Percentiles rank a stretch among this genome's conserved stretches.
These are phyloP conservation scores for Penicillium robsamsonii DNA, from an alignment of 495 filamentous ascomycete genomes.

Conservation along the genomic window DNA sequence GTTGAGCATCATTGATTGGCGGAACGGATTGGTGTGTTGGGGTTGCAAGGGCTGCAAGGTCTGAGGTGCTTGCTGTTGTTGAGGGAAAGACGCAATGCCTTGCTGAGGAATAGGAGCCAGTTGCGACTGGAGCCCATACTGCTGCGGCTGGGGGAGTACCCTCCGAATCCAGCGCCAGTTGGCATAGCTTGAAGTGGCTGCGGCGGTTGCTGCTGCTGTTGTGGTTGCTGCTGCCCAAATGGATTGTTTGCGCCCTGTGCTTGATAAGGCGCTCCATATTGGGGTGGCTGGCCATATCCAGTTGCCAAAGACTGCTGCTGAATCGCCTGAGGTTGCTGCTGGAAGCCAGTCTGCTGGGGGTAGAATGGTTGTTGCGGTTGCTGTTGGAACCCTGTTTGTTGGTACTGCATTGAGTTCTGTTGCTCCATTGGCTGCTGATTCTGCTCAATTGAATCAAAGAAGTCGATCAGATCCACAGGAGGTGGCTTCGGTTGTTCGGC, in stretches of 20 bases:
- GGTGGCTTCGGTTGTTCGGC: conserved; percentile 49
- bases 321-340: conserved; percentile 40
- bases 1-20: conserved; percentile 75
- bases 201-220: conserved; percentile 9
- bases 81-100: conserved; percentile 50
- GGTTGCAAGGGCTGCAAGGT: conserved; percentile 30
- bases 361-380: conserved; percentile 41
- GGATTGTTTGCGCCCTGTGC: conserved; percentile 49
- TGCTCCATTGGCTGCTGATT: conserved; percentile 71
- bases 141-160: conserved; percentile 69
- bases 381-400: conserved; percentile 49
- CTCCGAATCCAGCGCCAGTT: conserved; percentile 85
- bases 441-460: conserved; percentile 96
- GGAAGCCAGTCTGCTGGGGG: conserved; percentile 34
- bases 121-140: conserved; percentile 48
- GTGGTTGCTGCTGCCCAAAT: conserved; percentile 46
- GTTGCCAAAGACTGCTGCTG: conserved; percentile 28
- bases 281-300: conserved; percentile 17
- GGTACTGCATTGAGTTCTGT: conserved; percentile 44
- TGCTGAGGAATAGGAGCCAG: conserved; percentile 65
- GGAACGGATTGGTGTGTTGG: conserved; percentile 79
- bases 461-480: conserved; percentile 88
- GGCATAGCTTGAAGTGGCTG: conserved; percentile 58
- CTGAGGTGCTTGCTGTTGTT: conserved; percentile 38
- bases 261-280: conserved; percentile 46